A percentile compares a stretch with the other conserved stretches of the same genome.
Conservation (phyloP, 805 yeast species). For the Blastobotrys muscicola region DNA sequence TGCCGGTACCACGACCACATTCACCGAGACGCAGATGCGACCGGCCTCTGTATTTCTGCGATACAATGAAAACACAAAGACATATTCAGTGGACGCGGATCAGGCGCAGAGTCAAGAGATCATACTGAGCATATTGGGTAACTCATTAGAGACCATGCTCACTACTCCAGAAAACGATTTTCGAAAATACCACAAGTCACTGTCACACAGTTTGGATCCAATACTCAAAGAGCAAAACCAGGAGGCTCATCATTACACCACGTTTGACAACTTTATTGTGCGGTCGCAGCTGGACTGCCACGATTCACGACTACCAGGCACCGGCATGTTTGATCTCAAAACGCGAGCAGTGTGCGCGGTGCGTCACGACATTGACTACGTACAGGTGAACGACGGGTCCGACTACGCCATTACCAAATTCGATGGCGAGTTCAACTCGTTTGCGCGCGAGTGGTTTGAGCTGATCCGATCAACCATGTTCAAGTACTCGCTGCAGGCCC, state of each 20-base stretch:
- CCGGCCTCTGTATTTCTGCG: slow-evolving; percentile 53
- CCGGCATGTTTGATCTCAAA: slow-evolving; percentile 86
- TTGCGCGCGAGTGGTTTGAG: slow-evolving; percentile 70
- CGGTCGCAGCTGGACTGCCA: slow-evolving; percentile 87
- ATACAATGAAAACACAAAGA: slow-evolving; percentile 31
- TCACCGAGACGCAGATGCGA: slow-evolving; percentile 37
- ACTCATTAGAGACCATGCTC: slow-evolving; percentile 64
- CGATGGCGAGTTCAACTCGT: slow-evolving; percentile 66
- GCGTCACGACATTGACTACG: slow-evolving; percentile 62
- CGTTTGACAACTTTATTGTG: slow-evolving; percentile 58
- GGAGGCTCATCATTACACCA: slow-evolving; percentile 62
- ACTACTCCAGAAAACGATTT: slow-evolving; percentile 52
- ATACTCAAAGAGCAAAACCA: slow-evolving; percentile 3
- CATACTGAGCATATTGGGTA: slow-evolving; percentile 66
- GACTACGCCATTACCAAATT: slow-evolving; percentile 57
- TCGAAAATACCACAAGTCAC: slow-evolving; percentile 28
- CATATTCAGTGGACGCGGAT: slow-evolving; percentile 64
- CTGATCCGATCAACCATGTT: slow-evolving; percentile 65
- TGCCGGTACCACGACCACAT: slow-evolving; percentile 27
- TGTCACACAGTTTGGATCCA: slow-evolving; percentile 11
- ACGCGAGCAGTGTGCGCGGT: slow-evolving; percentile 87
- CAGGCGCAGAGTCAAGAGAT: slow-evolving; percentile 57
- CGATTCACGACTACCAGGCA: slow-evolving; percentile 71
- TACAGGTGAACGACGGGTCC: slow-evolving; percentile 47
- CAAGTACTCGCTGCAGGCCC: slow-evolving; percentile 82